Conservation (phyloP, 2,329 filamentous ascomycete genomes). For the Macrophomina pseudophaseolina region DNA sequence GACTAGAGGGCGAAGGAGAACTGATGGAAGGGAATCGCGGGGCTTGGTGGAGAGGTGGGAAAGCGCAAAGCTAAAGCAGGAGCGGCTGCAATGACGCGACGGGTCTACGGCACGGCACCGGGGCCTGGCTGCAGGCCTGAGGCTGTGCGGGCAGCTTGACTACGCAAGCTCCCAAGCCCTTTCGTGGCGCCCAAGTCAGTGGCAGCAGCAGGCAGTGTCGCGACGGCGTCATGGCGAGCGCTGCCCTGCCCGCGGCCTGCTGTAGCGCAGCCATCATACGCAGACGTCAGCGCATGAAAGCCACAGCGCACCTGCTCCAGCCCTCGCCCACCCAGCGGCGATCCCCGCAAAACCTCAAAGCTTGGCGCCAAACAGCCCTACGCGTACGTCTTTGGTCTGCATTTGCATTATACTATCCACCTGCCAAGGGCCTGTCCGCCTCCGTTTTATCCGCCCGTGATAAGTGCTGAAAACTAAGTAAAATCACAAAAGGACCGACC, state of each 20-base stretch:
- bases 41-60: background rate
- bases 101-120: conserved; percentile 19
- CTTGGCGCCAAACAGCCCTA: conserved; percentile 9
- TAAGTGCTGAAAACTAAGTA: background rate
- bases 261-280: conserved; percentile 9
- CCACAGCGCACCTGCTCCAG: background rate
- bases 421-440: background rate
- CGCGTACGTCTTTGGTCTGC: background rate
- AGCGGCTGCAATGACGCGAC: conserved; percentile 25
- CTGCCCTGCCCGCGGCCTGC: background rate
- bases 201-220: background rate
- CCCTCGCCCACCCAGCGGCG: conserved; percentile 7
- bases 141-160: conserved; percentile 15
- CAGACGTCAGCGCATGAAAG: conserved; percentile 11
- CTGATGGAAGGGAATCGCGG: background rate
- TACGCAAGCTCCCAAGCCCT: conserved; percentile 19
- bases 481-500: background rate
- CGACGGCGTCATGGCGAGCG: conserved; percentile 5
- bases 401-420: conserved; percentile 11
- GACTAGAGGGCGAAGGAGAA: background rate
- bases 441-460: conserved; percentile 7
- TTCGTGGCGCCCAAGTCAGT: background rate
- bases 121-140: conserved; percentile 11
- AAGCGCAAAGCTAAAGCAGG: conserved; percentile 13
- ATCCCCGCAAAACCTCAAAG: conserved; percentile 20